Percentiles rank a stretch among this genome's conserved stretches.
phyloP scores from a whole-genome alignment of 441 rosid species.

The Pelargonium australe region DNA sequence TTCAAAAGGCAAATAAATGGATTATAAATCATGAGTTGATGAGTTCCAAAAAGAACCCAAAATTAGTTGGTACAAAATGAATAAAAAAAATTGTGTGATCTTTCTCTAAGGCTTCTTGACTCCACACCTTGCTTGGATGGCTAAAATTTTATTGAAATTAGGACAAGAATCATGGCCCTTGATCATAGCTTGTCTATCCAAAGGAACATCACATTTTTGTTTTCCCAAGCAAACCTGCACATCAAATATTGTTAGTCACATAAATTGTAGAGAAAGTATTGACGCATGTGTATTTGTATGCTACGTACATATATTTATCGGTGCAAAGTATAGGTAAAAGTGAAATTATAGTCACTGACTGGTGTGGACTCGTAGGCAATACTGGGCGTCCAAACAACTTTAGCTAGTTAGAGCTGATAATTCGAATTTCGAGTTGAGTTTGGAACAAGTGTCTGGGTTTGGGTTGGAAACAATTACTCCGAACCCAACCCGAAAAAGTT shows the following conservation, averaged over 20 bases:
- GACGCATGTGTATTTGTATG: not conserved
- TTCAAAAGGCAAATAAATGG: too few relatives aligned
- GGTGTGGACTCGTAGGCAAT: not conserved
- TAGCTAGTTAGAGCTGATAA: too few relatives aligned
- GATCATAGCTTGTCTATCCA: slow-evolving; percentile 30
- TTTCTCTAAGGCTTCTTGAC: slow-evolving; percentile 10
- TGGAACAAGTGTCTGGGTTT: too few relatives aligned
- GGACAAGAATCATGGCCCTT: slow-evolving; percentile 34
- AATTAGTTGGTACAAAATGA: too few relatives aligned
- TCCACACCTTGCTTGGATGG: slow-evolving; percentile 57
- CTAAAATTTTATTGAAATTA: slow-evolving; percentile 36
- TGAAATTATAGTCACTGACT: not conserved
- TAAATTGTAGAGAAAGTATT: not conserved
- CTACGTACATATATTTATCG: too few relatives aligned
- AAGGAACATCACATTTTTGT: slow-evolving; percentile 39
- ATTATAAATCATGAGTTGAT: too few relatives aligned
- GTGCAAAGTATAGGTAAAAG: not conserved
- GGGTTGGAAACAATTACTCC: too few relatives aligned
- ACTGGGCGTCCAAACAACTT: not conserved
- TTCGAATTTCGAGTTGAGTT: too few relatives aligned
- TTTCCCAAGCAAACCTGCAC: slow-evolving; percentile 61
- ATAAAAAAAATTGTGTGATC: not conserved
- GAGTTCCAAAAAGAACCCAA: too few relatives aligned
- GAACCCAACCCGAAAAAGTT: too few relatives aligned
- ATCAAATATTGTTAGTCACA: not conserved